Evolutionary conservation across 2,329 filamentous ascomycete genomes (phyloP), one percentile per base, ranked within the genome.

Genomic region (Beauveria sp.): DNA sequence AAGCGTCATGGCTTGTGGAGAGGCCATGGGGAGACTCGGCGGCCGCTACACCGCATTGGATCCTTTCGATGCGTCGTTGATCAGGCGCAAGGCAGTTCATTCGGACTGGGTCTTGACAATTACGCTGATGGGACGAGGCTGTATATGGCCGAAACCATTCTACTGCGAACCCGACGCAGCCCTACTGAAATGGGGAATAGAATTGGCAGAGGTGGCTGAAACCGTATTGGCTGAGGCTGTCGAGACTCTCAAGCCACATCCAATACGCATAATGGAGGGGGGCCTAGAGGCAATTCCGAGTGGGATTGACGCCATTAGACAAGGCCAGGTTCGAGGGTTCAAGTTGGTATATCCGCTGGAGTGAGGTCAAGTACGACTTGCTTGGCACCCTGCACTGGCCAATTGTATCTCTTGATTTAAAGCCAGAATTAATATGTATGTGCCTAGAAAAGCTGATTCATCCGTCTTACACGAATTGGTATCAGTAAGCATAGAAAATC

Each of bases 341-440:
- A 79, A 79, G 70, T 66, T 79, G 63, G 77, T 79, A 1, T 78
- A 76, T 20, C 8, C 26, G 45, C n/a, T 58, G 48, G 28, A 56
- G 49, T 31, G 18, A 22, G 40, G 28, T 16, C 6, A 24, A 22
- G 14, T 5, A 43, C 40, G 40, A 43, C 16, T 43, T n/a, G 18
- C 40, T n/a, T n/a, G 6, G 8, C 40, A 43, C 18, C 6, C 40
- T 4, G 18, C 1, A 43, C 8, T n/a, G 18, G 40, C 18, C 40
- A 3, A 2, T 43, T n/a, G 2, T 8, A 9, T n/a, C 18, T 43
- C 18, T n/a, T n/a, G 1, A 3, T 43, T 10, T 14, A 10, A 1
- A 43, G 42, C 18, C 3, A 43, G 7, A 0, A 43, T 20, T 43
- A 43, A 43, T 20, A 43, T 1, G 3, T 8, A n/a, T n/a, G 7